A percentile compares a stretch with the other conserved stretches of the same genome.
phyloP scores from a whole-genome alignment of 2,329 filamentous ascomycete species.

The Diplodia corticola region DNA sequence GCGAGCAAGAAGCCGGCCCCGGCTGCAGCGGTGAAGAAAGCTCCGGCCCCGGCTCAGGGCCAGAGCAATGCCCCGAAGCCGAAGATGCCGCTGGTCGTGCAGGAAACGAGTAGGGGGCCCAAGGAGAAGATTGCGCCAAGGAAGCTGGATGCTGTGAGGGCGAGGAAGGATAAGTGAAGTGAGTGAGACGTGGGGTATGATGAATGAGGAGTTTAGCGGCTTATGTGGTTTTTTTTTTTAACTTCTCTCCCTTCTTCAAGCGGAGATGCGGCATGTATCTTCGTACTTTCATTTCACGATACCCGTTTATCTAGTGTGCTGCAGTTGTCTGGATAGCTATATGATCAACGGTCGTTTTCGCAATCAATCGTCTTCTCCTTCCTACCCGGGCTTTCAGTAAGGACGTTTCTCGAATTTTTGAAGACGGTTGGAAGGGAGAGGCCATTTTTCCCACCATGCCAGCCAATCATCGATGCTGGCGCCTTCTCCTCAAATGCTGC shows the following conservation, averaged over 20 bases:
- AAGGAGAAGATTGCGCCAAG: conserved; percentile 16
- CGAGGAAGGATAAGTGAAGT: not conserved
- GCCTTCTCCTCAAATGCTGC: not conserved
- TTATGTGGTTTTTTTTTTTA: not conserved
- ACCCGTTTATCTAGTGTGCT: not conserved
- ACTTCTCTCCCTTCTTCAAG: not conserved
- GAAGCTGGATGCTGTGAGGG: not conserved
- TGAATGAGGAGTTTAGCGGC: not conserved
- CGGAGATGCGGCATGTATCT: not conserved
- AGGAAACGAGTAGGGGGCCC: conserved; percentile 13
- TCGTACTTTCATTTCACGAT: not conserved
- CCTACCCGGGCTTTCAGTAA: too few species aligned
- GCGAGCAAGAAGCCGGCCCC: not conserved
- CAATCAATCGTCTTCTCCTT: too few species aligned
- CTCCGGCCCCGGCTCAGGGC: not conserved
- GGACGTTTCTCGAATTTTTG: too few species aligned
- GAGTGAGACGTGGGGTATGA: not conserved
- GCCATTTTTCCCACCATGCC: too few species aligned
- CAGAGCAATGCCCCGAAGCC: not conserved
- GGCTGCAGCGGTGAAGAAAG: not conserved
- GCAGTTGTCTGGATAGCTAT: not conserved
- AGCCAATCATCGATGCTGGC: not conserved
- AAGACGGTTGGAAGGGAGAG: too few species aligned
- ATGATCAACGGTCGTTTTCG: not conserved
- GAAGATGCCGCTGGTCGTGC: conserved; percentile 6